Conservation (phyloP, 2,329 filamentous ascomycete genomes). For the Fusarium agapanthi region DNA sequence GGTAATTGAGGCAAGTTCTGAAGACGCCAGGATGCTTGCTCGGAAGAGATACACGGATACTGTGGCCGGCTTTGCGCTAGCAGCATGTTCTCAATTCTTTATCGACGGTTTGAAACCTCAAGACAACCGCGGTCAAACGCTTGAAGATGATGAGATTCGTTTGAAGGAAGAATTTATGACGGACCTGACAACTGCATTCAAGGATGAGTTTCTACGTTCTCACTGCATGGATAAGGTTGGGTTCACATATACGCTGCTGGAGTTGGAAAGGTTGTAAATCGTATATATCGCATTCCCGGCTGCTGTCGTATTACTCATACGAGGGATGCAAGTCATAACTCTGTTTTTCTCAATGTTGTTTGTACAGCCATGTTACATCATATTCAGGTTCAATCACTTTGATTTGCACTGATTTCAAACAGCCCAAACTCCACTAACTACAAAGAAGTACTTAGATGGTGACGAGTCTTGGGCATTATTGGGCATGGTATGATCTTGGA, state of each 20-base stretch:
- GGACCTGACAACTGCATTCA: accelerated
- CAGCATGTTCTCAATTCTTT: background rate
- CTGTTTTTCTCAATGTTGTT: background rate
- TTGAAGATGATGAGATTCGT: accelerated
- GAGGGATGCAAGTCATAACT: accelerated
- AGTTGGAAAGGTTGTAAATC: background rate
- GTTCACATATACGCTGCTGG: background rate
- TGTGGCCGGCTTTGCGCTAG: background rate
- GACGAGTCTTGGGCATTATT: background rate
- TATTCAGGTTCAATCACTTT: background rate
- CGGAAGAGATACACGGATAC: background rate
- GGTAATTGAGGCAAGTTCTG: background rate
- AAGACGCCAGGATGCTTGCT: background rate
- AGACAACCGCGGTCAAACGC: accelerated
- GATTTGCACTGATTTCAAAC: background rate
- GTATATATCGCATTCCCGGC: accelerated
- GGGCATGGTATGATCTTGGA: background rate
- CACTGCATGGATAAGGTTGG: background rate
- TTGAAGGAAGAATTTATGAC: background rate
- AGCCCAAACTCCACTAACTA: accelerated
- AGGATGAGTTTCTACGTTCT: background rate
- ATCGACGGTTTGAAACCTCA: background rate
- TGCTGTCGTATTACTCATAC: accelerated
- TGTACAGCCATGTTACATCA: accelerated
- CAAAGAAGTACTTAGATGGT: too few species aligned